phyloP scores from a whole-genome alignment of 495 filamentous ascomycete species.

The Parathielavia appendiculata region DNA sequence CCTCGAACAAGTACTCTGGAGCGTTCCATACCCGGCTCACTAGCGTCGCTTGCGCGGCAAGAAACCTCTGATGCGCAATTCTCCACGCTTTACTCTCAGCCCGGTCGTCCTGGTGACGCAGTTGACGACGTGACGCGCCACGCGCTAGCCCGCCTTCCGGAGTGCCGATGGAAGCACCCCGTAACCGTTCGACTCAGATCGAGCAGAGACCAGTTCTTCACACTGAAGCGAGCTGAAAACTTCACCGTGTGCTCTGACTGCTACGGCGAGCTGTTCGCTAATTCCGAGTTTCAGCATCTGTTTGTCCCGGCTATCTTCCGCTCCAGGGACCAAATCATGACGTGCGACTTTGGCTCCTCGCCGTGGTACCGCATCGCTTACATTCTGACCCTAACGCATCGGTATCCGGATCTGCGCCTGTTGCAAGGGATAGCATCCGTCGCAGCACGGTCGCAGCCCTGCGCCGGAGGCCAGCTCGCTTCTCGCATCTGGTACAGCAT shows the following conservation, averaged over 20 bases:
- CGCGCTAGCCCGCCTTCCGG: slow-evolving; percentile 31
- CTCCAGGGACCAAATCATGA: slow-evolving; percentile 31
- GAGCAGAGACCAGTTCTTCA: slow-evolving; percentile 37
- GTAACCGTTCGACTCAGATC: slow-evolving; percentile 11
- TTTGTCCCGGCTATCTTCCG: slow-evolving; percentile 37
- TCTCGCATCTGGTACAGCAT: slow-evolving; percentile 43
- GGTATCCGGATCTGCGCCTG: slow-evolving; percentile 36
- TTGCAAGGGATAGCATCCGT: slow-evolving; percentile 38
- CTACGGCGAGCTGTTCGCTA: slow-evolving; percentile 35
- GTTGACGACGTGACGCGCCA: slow-evolving; percentile 30
- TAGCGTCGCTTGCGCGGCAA: slow-evolving; percentile 19
- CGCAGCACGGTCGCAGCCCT: slow-evolving; percentile 32
- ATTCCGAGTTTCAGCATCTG: slow-evolving; percentile 35
- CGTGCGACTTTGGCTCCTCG: slow-evolving; percentile 43
- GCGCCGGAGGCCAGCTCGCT: slow-evolving; percentile 28
- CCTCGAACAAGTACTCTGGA: slow-evolving; percentile 21
- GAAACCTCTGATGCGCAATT: slow-evolving; percentile 22
- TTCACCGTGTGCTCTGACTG: slow-evolving; percentile 46
- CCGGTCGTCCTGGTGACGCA: slow-evolving; percentile 26
- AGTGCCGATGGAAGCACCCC: slow-evolving; percentile 36
- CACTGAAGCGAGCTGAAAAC: slow-evolving; percentile 39
- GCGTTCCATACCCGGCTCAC: slow-evolving; percentile 16
- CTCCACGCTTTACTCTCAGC: slow-evolving; percentile 29
- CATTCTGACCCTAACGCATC: slow-evolving; percentile 39
- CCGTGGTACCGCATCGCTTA: slow-evolving; percentile 46